phyloP scores from a whole-genome alignment of 2,329 filamentous ascomycete species.

The Trichoderma sp. region DNA sequence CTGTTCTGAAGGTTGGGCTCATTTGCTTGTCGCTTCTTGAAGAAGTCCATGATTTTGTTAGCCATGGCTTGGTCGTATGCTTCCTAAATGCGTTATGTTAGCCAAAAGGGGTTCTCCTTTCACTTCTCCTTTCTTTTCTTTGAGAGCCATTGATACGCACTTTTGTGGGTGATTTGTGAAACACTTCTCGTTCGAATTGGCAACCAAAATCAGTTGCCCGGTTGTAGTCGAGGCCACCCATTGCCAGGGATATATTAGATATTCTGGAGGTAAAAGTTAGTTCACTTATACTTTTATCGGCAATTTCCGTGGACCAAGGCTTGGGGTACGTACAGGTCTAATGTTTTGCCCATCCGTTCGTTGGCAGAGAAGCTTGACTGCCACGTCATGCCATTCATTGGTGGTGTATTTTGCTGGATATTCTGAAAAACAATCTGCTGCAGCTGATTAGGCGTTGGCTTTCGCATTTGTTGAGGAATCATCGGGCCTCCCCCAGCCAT shows the following conservation, averaged over 20 bases:
- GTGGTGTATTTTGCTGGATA: constrained; percentile 36
- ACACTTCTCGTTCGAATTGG: constrained; percentile 49
- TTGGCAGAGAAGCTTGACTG: constrained; percentile 38
- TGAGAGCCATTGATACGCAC: constrained; percentile 35
- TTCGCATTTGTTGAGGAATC: constrained; percentile 44
- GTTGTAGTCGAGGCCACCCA: constrained; percentile 40
- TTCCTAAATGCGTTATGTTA: constrained; percentile 35
- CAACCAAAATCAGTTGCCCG: constrained; percentile 44
- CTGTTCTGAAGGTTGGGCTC: constrained; percentile 49
- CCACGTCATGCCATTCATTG: constrained; percentile 37
- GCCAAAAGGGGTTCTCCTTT: background rate
- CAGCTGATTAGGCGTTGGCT: constrained; percentile 32
- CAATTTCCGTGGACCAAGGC: background rate
- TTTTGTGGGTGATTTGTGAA: constrained; percentile 46
- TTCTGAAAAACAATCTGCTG: constrained; percentile 43
- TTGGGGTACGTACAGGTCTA: constrained; percentile 41
- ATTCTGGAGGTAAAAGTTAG: constrained; percentile 40
- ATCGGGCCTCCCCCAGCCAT: constrained; percentile 50
- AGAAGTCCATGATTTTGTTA: constrained; percentile 48
- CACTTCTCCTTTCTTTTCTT: background rate
- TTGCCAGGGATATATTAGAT: constrained; percentile 49
- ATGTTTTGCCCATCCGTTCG: constrained; percentile 44
- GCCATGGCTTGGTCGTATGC: constrained; percentile 50
- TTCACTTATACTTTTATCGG: background rate
- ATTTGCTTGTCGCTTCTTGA: constrained; percentile 50